Base-by-base conservation (phyloP, 1,139 yeast genomes). In the Geotrichum citri-aurantii region DNA sequence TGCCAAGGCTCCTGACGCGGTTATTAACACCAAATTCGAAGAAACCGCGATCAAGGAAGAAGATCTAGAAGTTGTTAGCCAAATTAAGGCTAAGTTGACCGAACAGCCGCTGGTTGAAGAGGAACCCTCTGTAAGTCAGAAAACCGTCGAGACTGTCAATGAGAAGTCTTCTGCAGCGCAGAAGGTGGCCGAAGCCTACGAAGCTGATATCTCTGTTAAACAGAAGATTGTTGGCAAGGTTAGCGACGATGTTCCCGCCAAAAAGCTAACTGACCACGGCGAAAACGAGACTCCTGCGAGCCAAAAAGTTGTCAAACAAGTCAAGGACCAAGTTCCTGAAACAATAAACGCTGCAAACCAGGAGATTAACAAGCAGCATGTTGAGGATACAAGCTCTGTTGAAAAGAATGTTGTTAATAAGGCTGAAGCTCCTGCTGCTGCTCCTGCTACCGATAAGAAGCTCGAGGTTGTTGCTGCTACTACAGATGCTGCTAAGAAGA, bases 1-100 rank as follows among this genome's bases (percentile, higher is more conserved):
- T 8, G 58, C 52, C 8, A 56, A 48, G 48, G 58, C 58, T 21
- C 55, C 55, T 14, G 55, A n/a, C 8, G 58, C 58, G 17, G 50
- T 49, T 12, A 47, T 56, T n/a, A 56, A 56, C 33, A 21, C 26
- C 7, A 29, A 44, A 17, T 56, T 51, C 44, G 33, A 26, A 12
- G 58, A 56, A 26, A 52, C 59, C 7, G 59, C 56, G 24, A 12
- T 52, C 7, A 31, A 44, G 5, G 50, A 48, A n/a, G 52, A 26
- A n/a, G 44, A 37, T 17, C 17, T 56, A 6, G 50, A 48, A 12
- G n/a, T 23, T 29, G 57, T 50, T 14, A 55, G 57, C 31, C 31
- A 44, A 14, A 14, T n/a, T 37, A 14, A 37, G 5, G 17, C 17
- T 3, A n/a, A 31, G 46, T 47, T 40, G 46, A 52, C 50, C 3